Evolutionary conservation across 1,284 basidiomycete genomes (phyloP), one percentile per base, ranked within the genome.

Genomic region (Ustilago xerochloae): DNA sequence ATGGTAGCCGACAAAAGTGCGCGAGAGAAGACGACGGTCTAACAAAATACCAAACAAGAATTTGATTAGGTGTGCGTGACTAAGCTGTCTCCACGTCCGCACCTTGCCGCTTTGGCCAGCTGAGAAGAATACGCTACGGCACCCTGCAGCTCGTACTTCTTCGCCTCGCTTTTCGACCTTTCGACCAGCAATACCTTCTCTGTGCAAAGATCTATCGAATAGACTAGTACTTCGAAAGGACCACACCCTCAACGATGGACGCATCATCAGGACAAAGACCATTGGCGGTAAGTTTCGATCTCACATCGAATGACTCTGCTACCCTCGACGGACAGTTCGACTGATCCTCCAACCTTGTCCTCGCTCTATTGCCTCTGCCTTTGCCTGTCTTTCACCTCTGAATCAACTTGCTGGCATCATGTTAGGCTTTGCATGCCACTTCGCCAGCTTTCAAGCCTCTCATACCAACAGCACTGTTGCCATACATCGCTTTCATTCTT

Each of bases 401-500:
- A n/a, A n/a, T n/a, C n/a, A 6, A 10, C 18, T 38, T 16, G 13
- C 16, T 33, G 13, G 48, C 22, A 50, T 62, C 46, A n/a, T n/a
- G n/a, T n/a, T n/a, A 76, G 69, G 48, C 65, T 24, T 53, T 74
- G 7, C 77, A 79, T 58, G 58, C 60, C 24, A 13, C 29, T 13
- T 29, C 68, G 13, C 55, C 49, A 16, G 33, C 72, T 1, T 69
- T 75, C 55, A 57, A 63, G 29, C 75, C 80, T 8, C 30, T 57
- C 3, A 63, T 79, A n/a, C 74, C 79, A 7, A 63, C 68, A 5
- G 41, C 59, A 4, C 28, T 56, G n/a, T 52, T 82, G 36, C 76
- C 79, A 3, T 66, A 73, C 28, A 54, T 79, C 29, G 80, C 79
- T n/a, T 60, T 67, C 22, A 54, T 73, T 15, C 63, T 71, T 6